Base-by-base conservation (phyloP, 192 early-diverging fungal species). In the Backusella circina region DNA sequence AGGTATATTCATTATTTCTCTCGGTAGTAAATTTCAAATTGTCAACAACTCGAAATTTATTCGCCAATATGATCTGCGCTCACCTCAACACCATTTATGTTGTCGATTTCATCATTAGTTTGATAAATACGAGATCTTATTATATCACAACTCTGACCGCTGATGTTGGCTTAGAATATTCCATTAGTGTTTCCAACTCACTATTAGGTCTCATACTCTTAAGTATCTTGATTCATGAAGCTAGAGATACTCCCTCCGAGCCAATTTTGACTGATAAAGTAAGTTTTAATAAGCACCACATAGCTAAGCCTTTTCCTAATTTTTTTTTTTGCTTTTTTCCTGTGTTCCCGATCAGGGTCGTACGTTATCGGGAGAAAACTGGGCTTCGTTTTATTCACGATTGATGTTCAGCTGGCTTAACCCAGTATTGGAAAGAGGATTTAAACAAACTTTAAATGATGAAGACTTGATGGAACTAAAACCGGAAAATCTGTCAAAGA, bases 371-470 rank as follows among this genome's bases (percentile, higher is more conserved):
- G 50, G 72, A 31, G 80, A 81, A 54, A 54, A 67, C 30, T 77
- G 75, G 72, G 75, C 80, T 10, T 81, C 80, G 0, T 31, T 77
- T 37, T 81, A 77, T 35, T 74, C 72, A 3, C 66, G 70, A 65
- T 81, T 73, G 13, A 81, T 78, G 66, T 91, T 90, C 54, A 38
- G 8, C 30, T 91, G 87, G 88, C 47, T 88, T 8, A 87, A 88
- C 65, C 71, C 78, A 9, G 72, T 90, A 51, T 79, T 91, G 73
- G 73, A 81, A 13, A 67, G 84, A 64, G 90, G 90, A 0, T 78
- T 77, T 33, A 54, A 61, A 7, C 67, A 79, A 16, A 82, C 86
- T 0, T 76, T 91, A 23, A 79, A 84, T 16, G 78, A 85, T 16
- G 77, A 73, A n/a, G 89, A 91, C 44, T 68, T 91, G 2, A 83